phyloP scores from a whole-genome alignment of 352 stramenopile genomes.

The Plasmopara viticola region DNA sequence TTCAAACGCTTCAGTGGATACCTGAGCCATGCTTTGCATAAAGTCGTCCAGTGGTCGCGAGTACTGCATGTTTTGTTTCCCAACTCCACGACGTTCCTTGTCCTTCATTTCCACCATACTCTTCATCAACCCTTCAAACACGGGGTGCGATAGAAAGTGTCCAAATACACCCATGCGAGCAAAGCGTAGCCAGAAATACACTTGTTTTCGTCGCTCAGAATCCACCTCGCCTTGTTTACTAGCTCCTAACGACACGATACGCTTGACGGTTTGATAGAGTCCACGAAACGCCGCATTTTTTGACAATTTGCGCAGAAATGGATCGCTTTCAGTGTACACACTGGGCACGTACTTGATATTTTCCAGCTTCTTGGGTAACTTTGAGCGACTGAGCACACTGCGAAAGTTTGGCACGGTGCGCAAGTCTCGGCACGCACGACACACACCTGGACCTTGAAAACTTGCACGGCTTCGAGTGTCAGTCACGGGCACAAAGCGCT shows the following conservation, averaged over 20 bases:
- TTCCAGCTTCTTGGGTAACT: slow-evolving; percentile 58
- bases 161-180: slow-evolving; percentile 70
- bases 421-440: slow-evolving; percentile 58
- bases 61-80: slow-evolving; percentile 86
- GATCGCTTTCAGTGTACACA: slow-evolving; percentile 70
- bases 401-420: slow-evolving; percentile 69
- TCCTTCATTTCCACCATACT: slow-evolving; percentile 83
- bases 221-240: slow-evolving; percentile 7
- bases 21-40: slow-evolving; percentile 49
- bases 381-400: slow-evolving; percentile 66
- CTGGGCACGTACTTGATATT: slow-evolving; percentile 79
- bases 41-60: slow-evolving; percentile 63
- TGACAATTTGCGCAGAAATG: slow-evolving; percentile 69
- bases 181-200: slow-evolving; percentile 64
- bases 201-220: slow-evolving; percentile 30
- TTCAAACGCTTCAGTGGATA: slow-evolving; percentile 72
- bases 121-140: slow-evolving; percentile 71
- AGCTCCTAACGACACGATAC: slow-evolving; percentile 9
- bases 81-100: slow-evolving; percentile 68
- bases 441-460: slow-evolving; percentile 35
- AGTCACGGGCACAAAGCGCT: slow-evolving; percentile 32
- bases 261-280: slow-evolving; percentile 60
- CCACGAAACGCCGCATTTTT: slow-evolving; percentile 69
- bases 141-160: slow-evolving; percentile 55
- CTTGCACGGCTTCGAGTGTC: slow-evolving; percentile 14